A percentile compares a stretch with the other conserved stretches of the same genome.
phyloP scores from a whole-genome alignment of 2,329 filamentous ascomycete species.

The Colletotrichum sidae region DNA sequence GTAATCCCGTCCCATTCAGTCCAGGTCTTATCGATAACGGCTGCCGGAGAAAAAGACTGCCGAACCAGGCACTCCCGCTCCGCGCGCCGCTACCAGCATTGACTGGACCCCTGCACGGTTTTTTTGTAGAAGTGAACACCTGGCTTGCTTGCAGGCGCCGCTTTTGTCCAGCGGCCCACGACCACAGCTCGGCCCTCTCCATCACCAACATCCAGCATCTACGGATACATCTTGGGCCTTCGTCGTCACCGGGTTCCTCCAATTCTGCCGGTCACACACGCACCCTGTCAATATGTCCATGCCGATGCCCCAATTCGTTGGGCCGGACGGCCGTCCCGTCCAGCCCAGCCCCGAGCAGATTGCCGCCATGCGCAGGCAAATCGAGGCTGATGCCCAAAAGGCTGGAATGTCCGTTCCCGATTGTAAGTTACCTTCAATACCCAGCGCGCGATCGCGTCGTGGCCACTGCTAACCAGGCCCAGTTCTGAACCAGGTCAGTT shows the following conservation, averaged over 20 bases:
- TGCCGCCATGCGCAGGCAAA: conserved; percentile 82
- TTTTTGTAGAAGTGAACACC: conserved; percentile 39
- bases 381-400: conserved; percentile 85
- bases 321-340: conserved; percentile 42
- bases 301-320: conserved; percentile 45
- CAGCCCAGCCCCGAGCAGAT: conserved; percentile 81
- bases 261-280: conserved; percentile 9
- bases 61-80: conserved; percentile 8
- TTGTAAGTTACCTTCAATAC: conserved; percentile 49
- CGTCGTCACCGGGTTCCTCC: conserved; percentile 17
- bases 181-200: conserved; percentile 14
- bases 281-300: conserved; percentile 38
- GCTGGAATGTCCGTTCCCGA: conserved; percentile 86
- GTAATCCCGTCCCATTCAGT: not conserved
- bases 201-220: conserved; percentile 11
- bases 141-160: conserved; percentile 37
- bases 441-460: too few relatives aligned
- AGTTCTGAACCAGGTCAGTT: conserved; percentile 64
- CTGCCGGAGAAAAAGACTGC: conserved; percentile 33
- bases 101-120: conserved; percentile 27
- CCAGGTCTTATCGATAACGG: conserved; percentile 34
- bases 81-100: not conserved
- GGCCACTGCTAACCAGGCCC: too few relatives aligned
- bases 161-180: conserved; percentile 31
- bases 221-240: not conserved